phyloP scores from a whole-genome alignment of 257 asterid genomes.

The Penstemon eatonii region DNA sequence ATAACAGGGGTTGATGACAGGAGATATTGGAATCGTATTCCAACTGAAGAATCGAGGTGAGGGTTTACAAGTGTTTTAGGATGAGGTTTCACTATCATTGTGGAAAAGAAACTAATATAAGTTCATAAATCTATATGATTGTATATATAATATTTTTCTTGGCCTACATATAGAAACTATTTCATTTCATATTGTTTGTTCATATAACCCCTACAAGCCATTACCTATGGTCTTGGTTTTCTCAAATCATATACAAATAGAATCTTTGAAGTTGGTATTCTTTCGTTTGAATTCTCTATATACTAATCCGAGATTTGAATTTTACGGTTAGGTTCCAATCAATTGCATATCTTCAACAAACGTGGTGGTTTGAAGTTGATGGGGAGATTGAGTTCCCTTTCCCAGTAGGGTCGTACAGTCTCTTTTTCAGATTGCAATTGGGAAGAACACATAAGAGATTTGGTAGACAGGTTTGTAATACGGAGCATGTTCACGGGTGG shows the following conservation, averaged over 20 bases:
- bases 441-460: slow-evolving; percentile 64
- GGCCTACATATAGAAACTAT: no score
- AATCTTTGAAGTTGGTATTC: no score
- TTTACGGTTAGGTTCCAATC: slow-evolving; percentile 52
- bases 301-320: neutral
- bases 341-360: slow-evolving; percentile 94
- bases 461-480: slow-evolving; percentile 61
- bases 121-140: no score
- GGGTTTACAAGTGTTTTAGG: no score
- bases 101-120: no score
- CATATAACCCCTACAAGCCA: no score
- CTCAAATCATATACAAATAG: no score
- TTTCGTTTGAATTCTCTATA: neutral
- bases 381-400: slow-evolving; percentile 91
- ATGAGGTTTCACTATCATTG: slow-evolving; percentile 26
- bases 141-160: no score
- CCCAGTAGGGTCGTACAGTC: slow-evolving; percentile 74
- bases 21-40: slow-evolving; percentile 87
- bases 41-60: slow-evolving; percentile 86
- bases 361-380: slow-evolving; percentile 92
- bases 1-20: slow-evolving; percentile 91
- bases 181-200: no score
- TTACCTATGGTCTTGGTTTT: no score
- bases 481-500: slow-evolving; percentile 92
- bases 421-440: slow-evolving; percentile 74